A percentile compares a stretch with the other conserved stretches of the same genome.
phyloP scores from a whole-genome alignment of 2,329 filamentous ascomycete genomes.

The Diaporthe longicolla region DNA sequence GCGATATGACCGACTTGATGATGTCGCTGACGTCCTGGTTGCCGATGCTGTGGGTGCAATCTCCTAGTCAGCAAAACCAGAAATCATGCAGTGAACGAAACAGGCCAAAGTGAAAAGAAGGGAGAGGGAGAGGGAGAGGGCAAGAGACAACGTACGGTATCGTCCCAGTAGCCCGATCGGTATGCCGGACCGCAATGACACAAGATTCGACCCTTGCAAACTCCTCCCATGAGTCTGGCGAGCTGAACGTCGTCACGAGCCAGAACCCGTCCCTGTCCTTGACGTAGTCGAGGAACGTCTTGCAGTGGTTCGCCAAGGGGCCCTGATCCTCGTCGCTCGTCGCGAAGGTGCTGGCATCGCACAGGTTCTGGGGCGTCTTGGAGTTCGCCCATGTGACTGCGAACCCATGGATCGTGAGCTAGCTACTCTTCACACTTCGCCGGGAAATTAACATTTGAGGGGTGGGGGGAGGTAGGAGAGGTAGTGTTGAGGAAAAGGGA shows the following conservation, averaged over 20 bases:
- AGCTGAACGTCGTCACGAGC: conserved; percentile 36
- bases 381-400: conserved; percentile 38
- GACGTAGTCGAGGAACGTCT: conserved; percentile 29
- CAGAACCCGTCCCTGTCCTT: conserved; percentile 34
- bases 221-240: conserved; percentile 22
- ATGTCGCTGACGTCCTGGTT: conserved; percentile 41
- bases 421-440: background rate
- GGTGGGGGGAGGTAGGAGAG: background rate
- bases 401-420: background rate
- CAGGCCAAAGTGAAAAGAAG: background rate
- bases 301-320: conserved; percentile 19
- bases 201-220: conserved; percentile 38
- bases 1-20: conserved; percentile 27
- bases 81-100: background rate
- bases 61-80: background rate
- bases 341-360: conserved; percentile 32
- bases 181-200: conserved; percentile 31
- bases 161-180: conserved; percentile 16
- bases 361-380: conserved; percentile 32
- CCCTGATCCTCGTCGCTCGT: conserved; percentile 7
- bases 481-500: background rate
- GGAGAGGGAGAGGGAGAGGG: background rate
- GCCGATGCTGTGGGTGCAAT: conserved; percentile 21
- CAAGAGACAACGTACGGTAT: conserved; percentile 30
- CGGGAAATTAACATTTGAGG: background rate